A percentile compares a stretch with the other conserved stretches of the same genome.
phyloP scores from a whole-genome alignment of 352 stramenopile genomes.

The Globisporangium paddicum region DNA sequence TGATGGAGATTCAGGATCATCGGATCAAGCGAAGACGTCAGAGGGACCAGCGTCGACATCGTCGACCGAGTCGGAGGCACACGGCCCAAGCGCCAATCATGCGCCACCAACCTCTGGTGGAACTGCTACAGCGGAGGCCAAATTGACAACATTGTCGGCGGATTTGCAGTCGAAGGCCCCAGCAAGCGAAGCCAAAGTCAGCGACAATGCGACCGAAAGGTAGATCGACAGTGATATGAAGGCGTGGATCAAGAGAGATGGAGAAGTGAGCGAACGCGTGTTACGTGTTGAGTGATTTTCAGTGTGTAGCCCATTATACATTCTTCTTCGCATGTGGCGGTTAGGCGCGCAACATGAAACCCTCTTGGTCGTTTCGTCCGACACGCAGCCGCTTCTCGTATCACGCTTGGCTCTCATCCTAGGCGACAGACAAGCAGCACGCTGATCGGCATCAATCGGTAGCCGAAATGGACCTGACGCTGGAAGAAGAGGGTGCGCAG shows the following conservation, averaged over 20 bases:
- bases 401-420: too few relatives aligned
- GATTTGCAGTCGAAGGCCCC: neutral
- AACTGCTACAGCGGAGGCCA: neutral
- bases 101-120: neutral
- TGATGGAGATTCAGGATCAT: neutral
- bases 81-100: neutral
- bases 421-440: neutral
- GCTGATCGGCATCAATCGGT: neutral
- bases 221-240: too few relatives aligned
- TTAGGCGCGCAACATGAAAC: too few relatives aligned
- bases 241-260: too few relatives aligned
- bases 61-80: neutral
- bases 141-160: neutral
- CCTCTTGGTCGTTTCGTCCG: too few relatives aligned
- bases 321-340: too few relatives aligned
- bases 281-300: too few relatives aligned
- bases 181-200: neutral
- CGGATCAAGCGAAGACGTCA: neutral
- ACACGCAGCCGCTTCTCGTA: too few relatives aligned
- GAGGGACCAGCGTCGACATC: neutral
- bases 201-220: neutral
- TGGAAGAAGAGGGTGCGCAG: conserved; percentile 79
- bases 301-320: too few relatives aligned
- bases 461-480: conserved; percentile 61
- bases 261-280: too few relatives aligned